These are phyloP conservation scores for Populus hybrid DNA, from an alignment of 441 rosid genomes.

Conservation along the genomic window DNA sequence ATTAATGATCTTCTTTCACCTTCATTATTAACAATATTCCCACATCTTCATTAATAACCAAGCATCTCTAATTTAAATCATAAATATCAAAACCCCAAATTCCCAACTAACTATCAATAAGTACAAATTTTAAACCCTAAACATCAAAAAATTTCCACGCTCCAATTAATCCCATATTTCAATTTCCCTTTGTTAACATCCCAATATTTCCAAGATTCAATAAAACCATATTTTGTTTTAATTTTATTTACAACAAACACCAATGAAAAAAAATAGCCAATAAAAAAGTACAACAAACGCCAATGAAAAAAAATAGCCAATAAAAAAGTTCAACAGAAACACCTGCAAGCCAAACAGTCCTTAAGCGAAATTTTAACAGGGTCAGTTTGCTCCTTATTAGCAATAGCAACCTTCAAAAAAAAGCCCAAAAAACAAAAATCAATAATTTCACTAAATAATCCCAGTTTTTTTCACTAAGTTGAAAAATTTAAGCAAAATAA, in stretches of 20 bases:
- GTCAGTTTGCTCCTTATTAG: constrained; percentile 40
- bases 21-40: neutral
- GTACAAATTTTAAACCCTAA: neutral
- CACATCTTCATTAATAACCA: neutral
- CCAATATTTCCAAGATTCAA: too few species aligned
- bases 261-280: too few species aligned
- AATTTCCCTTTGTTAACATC: too few species aligned
- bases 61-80: neutral
- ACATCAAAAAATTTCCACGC: neutral
- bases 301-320: too few species aligned
- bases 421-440: neutral
- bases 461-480: neutral
- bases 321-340: too few species aligned
- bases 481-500: neutral
- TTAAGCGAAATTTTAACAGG: constrained; percentile 92
- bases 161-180: neutral
- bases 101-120: neutral
- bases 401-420: constrained; percentile 45
- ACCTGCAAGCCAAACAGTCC: constrained; percentile 99
- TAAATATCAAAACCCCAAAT: neutral
- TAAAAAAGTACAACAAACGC: neutral
- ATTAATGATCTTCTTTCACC: neutral
- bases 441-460: neutral
- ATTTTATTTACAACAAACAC: too few species aligned
- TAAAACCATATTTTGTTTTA: too few species aligned